Base-by-base conservation (phyloP, 2,329 filamentous ascomycete species). In the Lasiodiplodia sp. region DNA sequence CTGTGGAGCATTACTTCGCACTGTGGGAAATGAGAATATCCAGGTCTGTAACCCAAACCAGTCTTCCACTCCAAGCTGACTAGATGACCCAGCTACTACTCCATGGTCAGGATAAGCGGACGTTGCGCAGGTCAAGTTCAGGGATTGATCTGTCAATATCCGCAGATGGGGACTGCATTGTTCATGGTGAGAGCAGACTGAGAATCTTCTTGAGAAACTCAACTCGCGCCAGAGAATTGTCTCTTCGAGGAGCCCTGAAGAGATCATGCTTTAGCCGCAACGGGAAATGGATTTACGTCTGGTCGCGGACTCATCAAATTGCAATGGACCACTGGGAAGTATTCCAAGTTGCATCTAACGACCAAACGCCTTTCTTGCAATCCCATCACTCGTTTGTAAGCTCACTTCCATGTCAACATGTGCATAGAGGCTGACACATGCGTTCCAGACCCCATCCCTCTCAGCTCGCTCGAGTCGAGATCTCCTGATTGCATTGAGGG, bases 241-340 rank as follows among this genome's bases (percentile, higher is more conserved):
- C 4, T n/a, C 21, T 64, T 25, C 44, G 25, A 6, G 60, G 49
- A 16, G 18, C 51, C 1, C 37, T 51, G 10, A 64, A 51, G 14
- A 40, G 6, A 7, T 51, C 63, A 14, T 53, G 25, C 25, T 66
- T 66, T 34, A 66, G 63, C 37, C 51, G n/a, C 18, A 28, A 66
- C 31, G 63, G 63, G 21, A 56, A 66, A 16, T 44, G 34, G 31
- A 56, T 66, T 1, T 66, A 56, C n/a, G 28, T 28, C 23, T 66
- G 63, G 63, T 64, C 63, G 23, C 47, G 49, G 16, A 23, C 28
- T 12, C 16, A n/a, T 23, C 10, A 14, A 12, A 60, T 47, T 28
- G 63, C 51, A 44, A 21, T 25, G 37, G 63, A 66, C 49, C 23
- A 56, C 51, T 66, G 51, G 51, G 31, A 55, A 21, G 34, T 66